These are phyloP conservation scores for Mucor mucedo DNA, from an alignment of 371 early-diverging fungal species.

Conservation along the genomic window DNA sequence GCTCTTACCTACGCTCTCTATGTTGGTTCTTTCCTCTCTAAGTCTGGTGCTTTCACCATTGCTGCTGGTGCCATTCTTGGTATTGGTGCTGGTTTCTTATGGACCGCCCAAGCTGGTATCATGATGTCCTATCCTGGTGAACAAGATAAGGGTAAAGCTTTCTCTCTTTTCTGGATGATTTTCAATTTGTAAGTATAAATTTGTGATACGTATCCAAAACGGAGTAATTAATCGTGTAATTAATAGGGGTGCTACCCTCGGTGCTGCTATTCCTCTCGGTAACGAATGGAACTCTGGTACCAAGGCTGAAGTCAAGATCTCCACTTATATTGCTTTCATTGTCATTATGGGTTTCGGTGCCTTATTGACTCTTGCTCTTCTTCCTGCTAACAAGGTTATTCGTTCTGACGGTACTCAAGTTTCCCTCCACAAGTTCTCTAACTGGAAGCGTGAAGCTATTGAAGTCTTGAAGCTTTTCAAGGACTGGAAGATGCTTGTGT, in stretches of 20 bases:
- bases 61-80: conserved; percentile 68
- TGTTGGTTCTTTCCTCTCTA: conserved; percentile 58
- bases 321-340: conserved; percentile 72
- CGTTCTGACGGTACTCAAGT: conserved; percentile 71
- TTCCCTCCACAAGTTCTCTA: conserved; percentile 61
- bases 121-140: conserved; percentile 83
- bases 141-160: conserved; percentile 71
- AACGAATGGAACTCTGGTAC: conserved; percentile 56
- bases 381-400: conserved; percentile 64
- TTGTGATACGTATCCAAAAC: conserved; percentile 1
- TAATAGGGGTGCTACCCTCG: conserved; percentile 70
- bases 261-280: conserved; percentile 70
- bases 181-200: conserved; percentile 62
- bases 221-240: conserved; percentile 57
- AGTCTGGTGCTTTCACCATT: conserved; percentile 51
- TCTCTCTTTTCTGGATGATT: conserved; percentile 77
- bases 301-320: conserved; percentile 19
- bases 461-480: conserved; percentile 66
- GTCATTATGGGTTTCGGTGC: conserved; percentile 69
- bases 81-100: conserved; percentile 57
- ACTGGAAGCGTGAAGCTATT: conserved; percentile 56
- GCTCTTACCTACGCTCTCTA: conserved; percentile 64
- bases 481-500: conserved; percentile 67
- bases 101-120: conserved; percentile 78
- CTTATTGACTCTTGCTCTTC: conserved; percentile 56